phyloP scores from a whole-genome alignment of 257 asterid genomes.

The Ophiorrhiza pumila region DNA sequence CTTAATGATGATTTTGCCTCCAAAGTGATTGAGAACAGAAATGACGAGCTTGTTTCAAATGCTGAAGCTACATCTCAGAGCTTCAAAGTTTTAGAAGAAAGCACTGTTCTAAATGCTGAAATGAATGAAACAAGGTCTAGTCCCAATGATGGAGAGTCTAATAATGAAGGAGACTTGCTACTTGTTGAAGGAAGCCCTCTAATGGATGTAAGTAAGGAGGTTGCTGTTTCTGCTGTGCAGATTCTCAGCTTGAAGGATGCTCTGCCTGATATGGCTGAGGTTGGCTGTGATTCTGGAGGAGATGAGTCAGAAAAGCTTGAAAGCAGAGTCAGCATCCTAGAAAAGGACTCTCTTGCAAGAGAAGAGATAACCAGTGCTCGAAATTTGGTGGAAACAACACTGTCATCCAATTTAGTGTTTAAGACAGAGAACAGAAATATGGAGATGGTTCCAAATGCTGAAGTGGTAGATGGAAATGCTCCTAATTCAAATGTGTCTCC shows the following conservation, averaged over 20 bases:
- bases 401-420: not conserved
- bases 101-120: not conserved
- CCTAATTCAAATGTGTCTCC: constrained; percentile 8
- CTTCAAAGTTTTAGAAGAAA: not conserved
- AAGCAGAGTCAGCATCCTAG: not conserved
- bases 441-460: constrained; percentile 11
- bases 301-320: not conserved
- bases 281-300: constrained; percentile 5
- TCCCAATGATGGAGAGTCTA: not conserved
- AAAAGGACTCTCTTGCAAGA: constrained; percentile 1
- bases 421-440: constrained; percentile 15
- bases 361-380: not conserved
- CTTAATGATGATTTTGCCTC: constrained; percentile 13
- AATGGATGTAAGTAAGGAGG: constrained; percentile 7
- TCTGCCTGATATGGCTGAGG: not conserved
- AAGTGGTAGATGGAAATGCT: constrained; percentile 17
- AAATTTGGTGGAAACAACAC: constrained; percentile 1
- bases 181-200: constrained; percentile 6
- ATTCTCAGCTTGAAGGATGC: not conserved
- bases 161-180: constrained; percentile 12
- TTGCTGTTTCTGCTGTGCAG: constrained; percentile 11
- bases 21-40: constrained; percentile 9
- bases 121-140: not conserved
- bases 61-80: constrained; percentile 4
- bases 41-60: constrained; percentile 2